These are phyloP conservation scores for Protea cynaroides DNA, from an alignment of 164 flowering plant species.

Conservation along the genomic window DNA sequence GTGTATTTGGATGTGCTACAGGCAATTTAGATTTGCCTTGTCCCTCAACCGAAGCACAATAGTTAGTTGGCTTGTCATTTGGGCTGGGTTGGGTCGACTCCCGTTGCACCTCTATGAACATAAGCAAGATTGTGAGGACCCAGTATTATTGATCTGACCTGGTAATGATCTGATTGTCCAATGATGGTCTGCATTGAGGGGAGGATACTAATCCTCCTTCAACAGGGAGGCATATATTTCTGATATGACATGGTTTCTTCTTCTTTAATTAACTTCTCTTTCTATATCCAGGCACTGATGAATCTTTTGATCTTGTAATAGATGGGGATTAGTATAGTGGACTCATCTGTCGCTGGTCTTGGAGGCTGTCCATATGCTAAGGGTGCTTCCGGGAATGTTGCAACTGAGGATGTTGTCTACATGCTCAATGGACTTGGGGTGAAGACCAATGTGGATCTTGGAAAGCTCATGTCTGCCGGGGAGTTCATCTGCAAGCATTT, in stretches of 20 bases:
- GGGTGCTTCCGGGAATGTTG: conserved; percentile 98
- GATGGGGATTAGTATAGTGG: conserved; percentile 93
- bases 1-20: neutral
- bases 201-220: neutral
- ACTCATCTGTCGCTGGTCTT: conserved; percentile 84
- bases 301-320: conserved; percentile 20
- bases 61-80: neutral
- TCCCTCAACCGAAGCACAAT: neutral
- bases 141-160: neutral
- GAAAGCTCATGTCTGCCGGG: conserved; percentile 74
- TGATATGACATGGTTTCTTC: neutral
- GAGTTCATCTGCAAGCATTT: conserved; percentile 77
- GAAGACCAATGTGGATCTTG: conserved; percentile 80
- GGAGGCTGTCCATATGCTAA: conserved; percentile 99
- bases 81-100: neutral
- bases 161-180: neutral
- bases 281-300: neutral
- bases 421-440: conserved; percentile 90
- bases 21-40: neutral
- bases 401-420: conserved; percentile 95
- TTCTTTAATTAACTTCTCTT: neutral
- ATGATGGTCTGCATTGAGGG: neutral
- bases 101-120: neutral
- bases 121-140: too few relatives aligned
- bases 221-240: neutral